These are phyloP conservation scores for Saccharomycopsis sp. DNA, from an alignment of 805 yeast genomes.

Conservation along the genomic window DNA sequence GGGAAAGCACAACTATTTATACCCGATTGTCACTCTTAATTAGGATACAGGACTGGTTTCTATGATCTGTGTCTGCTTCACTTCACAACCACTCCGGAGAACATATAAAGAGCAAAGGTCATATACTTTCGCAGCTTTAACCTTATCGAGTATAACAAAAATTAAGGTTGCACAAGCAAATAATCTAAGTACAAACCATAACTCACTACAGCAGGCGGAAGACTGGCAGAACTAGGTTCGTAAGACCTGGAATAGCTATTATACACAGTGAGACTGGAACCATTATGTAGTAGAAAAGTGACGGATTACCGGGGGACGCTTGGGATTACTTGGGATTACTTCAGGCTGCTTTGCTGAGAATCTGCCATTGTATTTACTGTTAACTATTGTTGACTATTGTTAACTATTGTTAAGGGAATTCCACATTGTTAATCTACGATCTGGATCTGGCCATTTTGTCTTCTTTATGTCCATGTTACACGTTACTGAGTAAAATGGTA, in stretches of 20 bases:
- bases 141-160: not conserved
- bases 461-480: no score
- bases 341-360: not conserved
- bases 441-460: no score
- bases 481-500: no score
- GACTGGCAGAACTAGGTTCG: not conserved
- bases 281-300: not conserved
- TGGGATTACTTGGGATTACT: not conserved
- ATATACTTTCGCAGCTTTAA: not conserved
- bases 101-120: not conserved
- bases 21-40: not conserved
- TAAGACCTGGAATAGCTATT: not conserved
- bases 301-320: not conserved
- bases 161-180: not conserved
- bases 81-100: not conserved
- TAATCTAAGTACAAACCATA: not conserved
- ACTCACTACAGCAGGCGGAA: not conserved
- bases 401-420: no score
- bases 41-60: not conserved
- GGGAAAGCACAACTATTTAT: not conserved
- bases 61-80: not conserved
- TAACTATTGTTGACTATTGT: no score
- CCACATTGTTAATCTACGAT: no score
- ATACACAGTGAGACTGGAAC: not conserved
- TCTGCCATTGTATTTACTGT: not conserved